Base-by-base conservation (phyloP, 2,329 filamentous ascomycete species). In the Lizonia empirigonia region DNA sequence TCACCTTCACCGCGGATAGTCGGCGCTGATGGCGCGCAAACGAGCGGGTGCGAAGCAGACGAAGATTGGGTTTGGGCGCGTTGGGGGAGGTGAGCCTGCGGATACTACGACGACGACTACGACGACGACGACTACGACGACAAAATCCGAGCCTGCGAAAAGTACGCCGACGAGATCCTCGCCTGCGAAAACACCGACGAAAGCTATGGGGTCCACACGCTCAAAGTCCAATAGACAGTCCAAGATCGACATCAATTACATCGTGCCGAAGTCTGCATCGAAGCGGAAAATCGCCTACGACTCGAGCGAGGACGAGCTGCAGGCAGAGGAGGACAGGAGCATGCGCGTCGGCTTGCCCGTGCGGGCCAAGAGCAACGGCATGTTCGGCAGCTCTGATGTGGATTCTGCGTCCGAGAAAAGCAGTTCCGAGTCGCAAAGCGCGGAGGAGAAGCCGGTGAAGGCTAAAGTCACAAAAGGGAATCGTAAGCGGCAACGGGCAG, bases 111-210 rank as follows among this genome's bases (percentile, higher is more conserved):
- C n/a, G n/a, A n/a, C n/a, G n/a, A n/a, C n/a, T n/a, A n/a, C n/a
- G n/a, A n/a, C n/a, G n/a, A n/a, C n/a, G n/a, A n/a, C n/a, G n/a
- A n/a, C n/a, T n/a, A n/a, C n/a, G n/a, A n/a, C n/a, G n/a, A n/a
- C n/a, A n/a, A n/a, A n/a, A n/a, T n/a, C n/a, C n/a, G n/a, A n/a
- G n/a, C n/a, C n/a, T n/a, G n/a, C n/a, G 24, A 10, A 2, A 9
- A 10, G 24, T n/a, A 13, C 4, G 51, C 76, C 4, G 64, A n/a
- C 74, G 7, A 72, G 75, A 10, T 73, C 74, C 0, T 76, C 75
- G 5, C 72, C 74, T 13, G 69, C 68, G 15, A 60, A 69, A 5
- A 42, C 42, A 9, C 32, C 42, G 2, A 37, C 49, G 0, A 51
- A 51, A 27, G 47, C 33, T 13, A 53, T 59, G 16, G 68, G 72